Conservation (phyloP, 2,329 filamentous ascomycete species). For the Colletotrichum endophyticum region DNA sequence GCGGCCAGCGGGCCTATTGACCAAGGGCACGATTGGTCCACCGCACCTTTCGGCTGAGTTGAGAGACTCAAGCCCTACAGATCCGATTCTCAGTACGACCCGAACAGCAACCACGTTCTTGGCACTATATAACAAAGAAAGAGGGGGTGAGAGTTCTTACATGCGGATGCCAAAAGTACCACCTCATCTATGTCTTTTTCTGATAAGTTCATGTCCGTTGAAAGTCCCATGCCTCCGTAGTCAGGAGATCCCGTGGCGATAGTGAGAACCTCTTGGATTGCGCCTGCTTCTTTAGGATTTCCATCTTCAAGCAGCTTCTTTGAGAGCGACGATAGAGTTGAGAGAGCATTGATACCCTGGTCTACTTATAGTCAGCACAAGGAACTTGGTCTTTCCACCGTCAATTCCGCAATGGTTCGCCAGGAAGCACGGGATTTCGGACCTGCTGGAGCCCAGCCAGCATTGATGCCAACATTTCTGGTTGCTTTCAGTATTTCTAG, state of each 20-base stretch:
- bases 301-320: not conserved
- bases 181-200: not conserved
- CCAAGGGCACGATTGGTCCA: not conserved
- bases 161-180: not conserved
- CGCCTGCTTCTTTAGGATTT: not conserved
- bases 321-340: not conserved
- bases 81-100: not conserved
- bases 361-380: not conserved
- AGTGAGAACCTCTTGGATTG: not conserved
- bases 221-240: slow-evolving; percentile 5
- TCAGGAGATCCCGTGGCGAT: not conserved
- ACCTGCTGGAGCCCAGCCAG: not conserved
- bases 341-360: not conserved
- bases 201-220: not conserved
- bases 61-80: not conserved
- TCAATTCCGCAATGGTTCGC: not conserved
- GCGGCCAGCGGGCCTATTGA: not conserved
- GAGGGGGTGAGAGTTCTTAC: not conserved
- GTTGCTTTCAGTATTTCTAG: not conserved
- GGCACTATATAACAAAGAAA: not conserved
- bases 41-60: not conserved
- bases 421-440: not conserved
- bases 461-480: not conserved
- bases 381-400: not conserved
- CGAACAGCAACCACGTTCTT: not conserved